Evolutionary conservation across 495 filamentous ascomycete species (phyloP).

Genomic region (Penicillium canariense): DNA sequence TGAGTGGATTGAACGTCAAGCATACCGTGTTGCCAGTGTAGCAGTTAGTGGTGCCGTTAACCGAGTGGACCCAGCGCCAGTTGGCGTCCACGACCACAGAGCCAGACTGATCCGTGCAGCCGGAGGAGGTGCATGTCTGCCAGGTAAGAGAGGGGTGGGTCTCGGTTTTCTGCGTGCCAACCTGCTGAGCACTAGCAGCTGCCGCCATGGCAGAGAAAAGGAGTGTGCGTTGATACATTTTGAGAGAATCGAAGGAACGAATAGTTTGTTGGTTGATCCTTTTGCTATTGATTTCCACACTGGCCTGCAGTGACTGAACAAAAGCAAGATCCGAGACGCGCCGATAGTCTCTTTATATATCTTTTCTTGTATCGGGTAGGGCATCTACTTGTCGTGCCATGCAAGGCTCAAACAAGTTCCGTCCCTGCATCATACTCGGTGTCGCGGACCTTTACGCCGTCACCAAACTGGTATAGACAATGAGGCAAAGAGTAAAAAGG

Average conservation of each 20-base stretch:
- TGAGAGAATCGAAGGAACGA: slow-evolving; percentile 9
- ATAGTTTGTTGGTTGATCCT: slow-evolving; percentile 16
- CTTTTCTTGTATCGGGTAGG: background rate
- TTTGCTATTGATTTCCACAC: slow-evolving; percentile 1
- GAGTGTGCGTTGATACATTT: slow-evolving; percentile 36
- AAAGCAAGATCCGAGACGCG: background rate
- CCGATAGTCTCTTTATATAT: slow-evolving; percentile 25
- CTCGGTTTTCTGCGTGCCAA: slow-evolving; percentile 42
- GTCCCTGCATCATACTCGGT: slow-evolving; percentile 13
- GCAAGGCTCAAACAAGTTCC: slow-evolving; percentile 2
- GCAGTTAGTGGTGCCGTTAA: slow-evolving; percentile 57
- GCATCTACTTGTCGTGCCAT: background rate
- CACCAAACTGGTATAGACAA: slow-evolving; percentile 22
- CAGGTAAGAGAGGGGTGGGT: slow-evolving; percentile 60
- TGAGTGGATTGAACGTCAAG: background rate
- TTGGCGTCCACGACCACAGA: slow-evolving; percentile 64
- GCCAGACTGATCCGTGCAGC: slow-evolving; percentile 51
- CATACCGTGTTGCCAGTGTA: slow-evolving; percentile 53
- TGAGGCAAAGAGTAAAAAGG: background rate
- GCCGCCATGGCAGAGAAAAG: slow-evolving; percentile 29
- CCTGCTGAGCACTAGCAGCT: slow-evolving; percentile 47
- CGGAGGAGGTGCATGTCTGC: slow-evolving; percentile 50
- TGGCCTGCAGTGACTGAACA: slow-evolving; percentile 34
- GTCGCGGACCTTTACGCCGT: slow-evolving; percentile 30
- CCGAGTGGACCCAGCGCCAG: slow-evolving; percentile 60